A percentile compares a stretch with the other conserved stretches of the same genome.
Evolutionary conservation across 306 rosid species (phyloP).

Genomic region (Prinsepia uniflora): DNA sequence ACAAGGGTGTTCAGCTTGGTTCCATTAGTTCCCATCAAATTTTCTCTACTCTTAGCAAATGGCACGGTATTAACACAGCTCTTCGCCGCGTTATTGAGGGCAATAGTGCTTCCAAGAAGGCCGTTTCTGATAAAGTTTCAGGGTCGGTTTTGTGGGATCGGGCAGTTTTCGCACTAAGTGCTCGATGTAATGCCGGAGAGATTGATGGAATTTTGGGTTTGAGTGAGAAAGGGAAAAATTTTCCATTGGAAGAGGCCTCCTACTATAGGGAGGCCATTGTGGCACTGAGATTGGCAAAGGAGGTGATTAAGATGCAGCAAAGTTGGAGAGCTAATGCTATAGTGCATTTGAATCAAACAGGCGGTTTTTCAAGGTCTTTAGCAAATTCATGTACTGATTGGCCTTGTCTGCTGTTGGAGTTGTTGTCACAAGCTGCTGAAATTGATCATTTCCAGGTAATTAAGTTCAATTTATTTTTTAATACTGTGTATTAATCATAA

Average conservation of each 20-base stretch:
- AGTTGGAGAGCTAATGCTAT: conserved; percentile 73
- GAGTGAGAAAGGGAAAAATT: conserved; percentile 34
- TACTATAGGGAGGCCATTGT: conserved; percentile 64
- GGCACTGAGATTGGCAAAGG: conserved; percentile 73
- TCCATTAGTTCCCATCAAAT: conserved; percentile 65
- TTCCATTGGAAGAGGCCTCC: conserved; percentile 68
- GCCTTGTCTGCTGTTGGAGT: conserved; percentile 84
- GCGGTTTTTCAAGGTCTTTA: conserved; percentile 62
- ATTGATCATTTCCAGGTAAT: conserved; percentile 83
- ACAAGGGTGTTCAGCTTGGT: conserved; percentile 59
- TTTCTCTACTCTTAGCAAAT: conserved; percentile 57
- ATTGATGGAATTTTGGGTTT: conserved; percentile 47
- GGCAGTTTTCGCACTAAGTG: conserved; percentile 50
- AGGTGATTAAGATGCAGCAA: conserved; percentile 58
- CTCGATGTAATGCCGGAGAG: conserved; percentile 50
- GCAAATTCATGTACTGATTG: conserved; percentile 78
- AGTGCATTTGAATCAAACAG: conserved; percentile 54
- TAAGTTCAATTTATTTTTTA: background rate
- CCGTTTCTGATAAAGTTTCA: conserved; percentile 32
- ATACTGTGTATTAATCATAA: background rate
- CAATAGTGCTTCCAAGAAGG: conserved; percentile 23
- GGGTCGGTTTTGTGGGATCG: conserved; percentile 68
- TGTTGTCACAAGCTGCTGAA: conserved; percentile 89
- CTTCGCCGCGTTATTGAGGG: conserved; percentile 45
- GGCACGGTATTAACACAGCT: conserved; percentile 54